Evolutionary conservation across 805 yeast species (phyloP).

Genomic region (Dipodascus albidus): DNA sequence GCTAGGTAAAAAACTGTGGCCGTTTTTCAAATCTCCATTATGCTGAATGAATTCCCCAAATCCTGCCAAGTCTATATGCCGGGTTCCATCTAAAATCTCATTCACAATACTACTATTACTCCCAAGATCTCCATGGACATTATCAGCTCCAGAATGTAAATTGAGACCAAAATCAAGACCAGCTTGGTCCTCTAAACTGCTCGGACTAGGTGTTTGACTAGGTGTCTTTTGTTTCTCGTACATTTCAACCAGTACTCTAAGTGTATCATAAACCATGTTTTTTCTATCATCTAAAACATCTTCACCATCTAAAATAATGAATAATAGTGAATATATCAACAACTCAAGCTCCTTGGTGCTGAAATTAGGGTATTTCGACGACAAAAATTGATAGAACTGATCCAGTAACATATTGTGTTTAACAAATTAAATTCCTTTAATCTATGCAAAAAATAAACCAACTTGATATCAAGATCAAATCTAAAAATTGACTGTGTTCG

Average conservation of each 20-base stretch:
- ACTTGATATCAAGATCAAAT: no score
- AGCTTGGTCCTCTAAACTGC: not conserved
- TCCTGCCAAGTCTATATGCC: not conserved
- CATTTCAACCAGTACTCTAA: not conserved
- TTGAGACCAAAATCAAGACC: not conserved
- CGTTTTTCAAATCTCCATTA: not conserved
- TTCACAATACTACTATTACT: not conserved
- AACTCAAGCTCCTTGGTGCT: not conserved
- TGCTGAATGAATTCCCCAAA: not conserved
- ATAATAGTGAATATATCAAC: not conserved
- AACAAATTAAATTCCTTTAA: no score
- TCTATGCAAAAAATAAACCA: no score
- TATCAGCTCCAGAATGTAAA: not conserved
- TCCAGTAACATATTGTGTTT: not conserved
- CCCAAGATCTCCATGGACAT: not conserved
- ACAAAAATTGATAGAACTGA: not conserved
- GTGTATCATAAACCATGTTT: not conserved
- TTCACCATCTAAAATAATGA: not conserved
- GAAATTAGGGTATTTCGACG: not conserved
- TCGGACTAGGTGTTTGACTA: not conserved
- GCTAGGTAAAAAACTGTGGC: not conserved
- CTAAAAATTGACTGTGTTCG: no score
- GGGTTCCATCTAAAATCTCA: not conserved
- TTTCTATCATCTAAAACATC: not conserved
- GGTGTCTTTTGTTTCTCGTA: slow-evolving; percentile 1